Percentiles rank a stretch among this genome's conserved stretches.
These are phyloP conservation scores for Nothophaeocryptopus gaeumannii DNA, from an alignment of 2,329 filamentous ascomycete species.

Conservation along the genomic window DNA sequence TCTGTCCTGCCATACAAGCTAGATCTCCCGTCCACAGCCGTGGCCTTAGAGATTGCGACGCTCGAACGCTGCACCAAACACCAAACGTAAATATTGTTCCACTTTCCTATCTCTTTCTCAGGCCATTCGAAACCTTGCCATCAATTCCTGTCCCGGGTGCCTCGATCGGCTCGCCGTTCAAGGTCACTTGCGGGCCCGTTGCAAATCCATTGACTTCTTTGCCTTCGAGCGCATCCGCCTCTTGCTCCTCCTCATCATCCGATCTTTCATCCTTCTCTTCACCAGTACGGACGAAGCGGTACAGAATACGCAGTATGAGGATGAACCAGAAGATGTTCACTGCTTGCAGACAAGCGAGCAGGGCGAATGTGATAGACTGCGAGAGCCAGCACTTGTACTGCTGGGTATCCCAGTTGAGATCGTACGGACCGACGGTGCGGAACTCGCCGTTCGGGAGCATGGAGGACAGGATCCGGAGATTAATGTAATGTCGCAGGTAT, in stretches of 20 bases:
- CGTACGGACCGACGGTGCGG: slow-evolving; percentile 69
- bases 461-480: slow-evolving; percentile 72
- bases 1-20: too few species aligned
- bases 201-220: slow-evolving; percentile 4
- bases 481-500: slow-evolving; percentile 84
- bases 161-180: slow-evolving; percentile 23
- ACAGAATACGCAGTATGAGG: slow-evolving; percentile 72
- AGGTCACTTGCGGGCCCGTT: slow-evolving; percentile 16
- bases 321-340: slow-evolving; percentile 82
- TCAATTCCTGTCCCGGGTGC: slow-evolving; percentile 17
- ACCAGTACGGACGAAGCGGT: slow-evolving; percentile 63
- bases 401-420: slow-evolving; percentile 70
- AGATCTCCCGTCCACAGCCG: too few species aligned
- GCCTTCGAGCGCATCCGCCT: slow-evolving; percentile 35
- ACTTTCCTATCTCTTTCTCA: slow-evolving; percentile 12
- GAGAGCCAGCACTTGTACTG: slow-evolving; percentile 74
- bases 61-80: slow-evolving; percentile 12
- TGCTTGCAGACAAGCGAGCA: slow-evolving; percentile 67
- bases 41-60: not conserved
- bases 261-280: slow-evolving; percentile 69
- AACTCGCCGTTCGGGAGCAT: slow-evolving; percentile 66
- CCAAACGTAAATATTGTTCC: not conserved
- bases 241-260: slow-evolving; percentile 62
- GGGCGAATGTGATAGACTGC: slow-evolving; percentile 63
- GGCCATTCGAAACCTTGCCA: slow-evolving; percentile 5